These are phyloP conservation scores for Pogostemon cablin DNA, from an alignment of 257 asterid species.

Conservation along the genomic window DNA sequence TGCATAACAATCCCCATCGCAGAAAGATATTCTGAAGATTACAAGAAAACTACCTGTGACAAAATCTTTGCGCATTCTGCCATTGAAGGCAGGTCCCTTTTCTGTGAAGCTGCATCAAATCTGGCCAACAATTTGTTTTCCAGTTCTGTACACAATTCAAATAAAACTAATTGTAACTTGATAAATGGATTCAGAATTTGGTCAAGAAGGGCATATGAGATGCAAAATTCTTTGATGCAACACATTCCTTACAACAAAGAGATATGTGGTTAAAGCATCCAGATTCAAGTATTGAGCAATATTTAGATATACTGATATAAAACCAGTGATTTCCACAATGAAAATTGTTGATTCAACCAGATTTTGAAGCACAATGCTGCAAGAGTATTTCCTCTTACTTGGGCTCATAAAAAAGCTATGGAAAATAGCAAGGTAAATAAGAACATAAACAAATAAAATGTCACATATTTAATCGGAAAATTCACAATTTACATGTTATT, in stretches of 20 bases:
- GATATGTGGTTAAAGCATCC: background rate
- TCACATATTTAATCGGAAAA: background rate
- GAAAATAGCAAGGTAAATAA: constrained; percentile 16
- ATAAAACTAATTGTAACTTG: constrained; percentile 2
- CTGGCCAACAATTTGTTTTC: constrained; percentile 34
- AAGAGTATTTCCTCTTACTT: background rate
- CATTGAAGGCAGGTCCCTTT: constrained; percentile 29
- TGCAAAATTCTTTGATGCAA: background rate
- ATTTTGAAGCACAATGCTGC: constrained; percentile 1
- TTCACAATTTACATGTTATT: background rate
- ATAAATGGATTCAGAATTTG: constrained; percentile 9
- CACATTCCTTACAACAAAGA: constrained; percentile 5
- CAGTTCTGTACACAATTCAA: constrained; percentile 32
- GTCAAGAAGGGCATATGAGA: background rate
- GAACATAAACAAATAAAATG: background rate
- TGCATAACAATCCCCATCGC: constrained; percentile 10
- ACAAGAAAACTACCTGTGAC: constrained; percentile 29
- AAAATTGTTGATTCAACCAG: constrained; percentile 11
- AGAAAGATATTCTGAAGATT: constrained; percentile 6
- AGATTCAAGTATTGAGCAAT: constrained; percentile 2
- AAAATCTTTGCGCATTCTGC: constrained; percentile 35
- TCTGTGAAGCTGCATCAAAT: constrained; percentile 36
- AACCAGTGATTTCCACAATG: background rate
- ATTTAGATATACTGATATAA: background rate
- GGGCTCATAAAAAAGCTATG: background rate